These are phyloP conservation scores for Picochlorum sp. DNA, from an alignment of 139 green algal species.

Conservation along the genomic window DNA sequence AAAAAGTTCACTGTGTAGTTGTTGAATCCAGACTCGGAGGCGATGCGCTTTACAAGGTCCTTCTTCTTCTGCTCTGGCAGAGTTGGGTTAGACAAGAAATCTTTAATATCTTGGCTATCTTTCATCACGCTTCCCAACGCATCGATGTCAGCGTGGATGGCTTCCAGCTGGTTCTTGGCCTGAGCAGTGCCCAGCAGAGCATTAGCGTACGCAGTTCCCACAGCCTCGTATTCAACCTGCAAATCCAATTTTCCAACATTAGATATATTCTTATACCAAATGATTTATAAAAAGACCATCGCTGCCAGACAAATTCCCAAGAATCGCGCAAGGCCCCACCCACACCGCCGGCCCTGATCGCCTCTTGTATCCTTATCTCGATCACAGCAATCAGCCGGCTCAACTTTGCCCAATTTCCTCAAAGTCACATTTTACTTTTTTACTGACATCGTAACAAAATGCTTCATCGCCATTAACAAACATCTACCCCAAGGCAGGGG, in stretches of 20 bases:
- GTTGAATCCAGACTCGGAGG: constrained; percentile 66
- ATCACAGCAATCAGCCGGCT: too few species aligned
- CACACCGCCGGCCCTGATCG: too few species aligned
- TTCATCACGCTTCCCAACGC: constrained; percentile 53
- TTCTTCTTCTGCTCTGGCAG: constrained; percentile 76
- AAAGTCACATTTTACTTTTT: too few species aligned
- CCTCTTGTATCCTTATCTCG: too few species aligned
- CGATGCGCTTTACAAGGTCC: constrained; percentile 70
- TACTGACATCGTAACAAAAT: too few species aligned
- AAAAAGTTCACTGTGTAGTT: constrained; percentile 92
- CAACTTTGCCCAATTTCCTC: too few species aligned
- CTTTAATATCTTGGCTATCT: constrained; percentile 43
- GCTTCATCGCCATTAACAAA: too few species aligned
- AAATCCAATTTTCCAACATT: background rate
- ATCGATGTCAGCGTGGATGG: constrained; percentile 74
- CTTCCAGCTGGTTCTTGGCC: constrained; percentile 72
- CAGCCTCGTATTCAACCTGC: constrained; percentile 21
- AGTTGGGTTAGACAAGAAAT: constrained; percentile 84
- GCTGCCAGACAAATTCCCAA: too few species aligned
- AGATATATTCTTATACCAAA: background rate
- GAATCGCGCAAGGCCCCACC: too few species aligned
- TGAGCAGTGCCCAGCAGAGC: constrained; percentile 88
- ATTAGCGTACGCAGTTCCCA: constrained; percentile 77
- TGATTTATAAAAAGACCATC: background rate
- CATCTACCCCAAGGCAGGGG: too few species aligned